Conservation (phyloP, 768 basidiomycete genomes). For the Dacryopinax primogenitus region DNA sequence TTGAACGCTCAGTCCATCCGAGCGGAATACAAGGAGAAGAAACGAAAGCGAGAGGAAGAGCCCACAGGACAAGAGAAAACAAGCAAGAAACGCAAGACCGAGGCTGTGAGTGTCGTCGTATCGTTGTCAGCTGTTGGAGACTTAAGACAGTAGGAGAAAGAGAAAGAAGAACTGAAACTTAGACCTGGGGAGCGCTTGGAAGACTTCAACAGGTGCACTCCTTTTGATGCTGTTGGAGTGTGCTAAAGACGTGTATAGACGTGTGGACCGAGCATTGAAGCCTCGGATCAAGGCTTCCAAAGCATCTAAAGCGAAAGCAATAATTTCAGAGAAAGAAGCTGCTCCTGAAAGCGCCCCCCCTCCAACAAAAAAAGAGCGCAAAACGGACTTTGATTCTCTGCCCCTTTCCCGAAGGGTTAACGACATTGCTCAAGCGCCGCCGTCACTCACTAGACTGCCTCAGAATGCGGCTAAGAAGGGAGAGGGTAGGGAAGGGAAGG, state of each 20-base stretch:
- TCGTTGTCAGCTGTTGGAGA: not conserved
- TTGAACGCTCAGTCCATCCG: not conserved
- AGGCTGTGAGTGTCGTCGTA: not conserved
- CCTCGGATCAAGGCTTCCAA: constrained; percentile 13
- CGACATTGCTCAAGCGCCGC: constrained; percentile 58
- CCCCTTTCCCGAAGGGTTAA: constrained; percentile 49
- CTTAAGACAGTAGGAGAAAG: not conserved
- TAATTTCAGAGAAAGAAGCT: constrained; percentile 24
- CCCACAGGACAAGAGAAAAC: not conserved
- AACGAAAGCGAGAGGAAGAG: not conserved
- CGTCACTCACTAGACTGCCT: constrained; percentile 44
- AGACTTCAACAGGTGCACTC: constrained; percentile 58
- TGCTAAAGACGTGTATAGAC: constrained; percentile 30
- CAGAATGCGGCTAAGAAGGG: constrained; percentile 31
- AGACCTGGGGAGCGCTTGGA: constrained; percentile 53
- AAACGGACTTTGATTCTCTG: constrained; percentile 18
- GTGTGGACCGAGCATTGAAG: constrained; percentile 42
- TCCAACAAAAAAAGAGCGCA: not conserved
- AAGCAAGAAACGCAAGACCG: not conserved
- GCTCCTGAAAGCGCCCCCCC: constrained; percentile 31
- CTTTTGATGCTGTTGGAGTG: not conserved
- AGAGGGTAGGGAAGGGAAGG: constrained; percentile 12
- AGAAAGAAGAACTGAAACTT: not conserved
- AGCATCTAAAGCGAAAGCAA: constrained; percentile 15
- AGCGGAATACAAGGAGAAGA: not conserved